Evolutionary conservation across 2,329 filamentous ascomycete genomes (phyloP).

Genomic region (Cryphonectria carpinicola): DNA sequence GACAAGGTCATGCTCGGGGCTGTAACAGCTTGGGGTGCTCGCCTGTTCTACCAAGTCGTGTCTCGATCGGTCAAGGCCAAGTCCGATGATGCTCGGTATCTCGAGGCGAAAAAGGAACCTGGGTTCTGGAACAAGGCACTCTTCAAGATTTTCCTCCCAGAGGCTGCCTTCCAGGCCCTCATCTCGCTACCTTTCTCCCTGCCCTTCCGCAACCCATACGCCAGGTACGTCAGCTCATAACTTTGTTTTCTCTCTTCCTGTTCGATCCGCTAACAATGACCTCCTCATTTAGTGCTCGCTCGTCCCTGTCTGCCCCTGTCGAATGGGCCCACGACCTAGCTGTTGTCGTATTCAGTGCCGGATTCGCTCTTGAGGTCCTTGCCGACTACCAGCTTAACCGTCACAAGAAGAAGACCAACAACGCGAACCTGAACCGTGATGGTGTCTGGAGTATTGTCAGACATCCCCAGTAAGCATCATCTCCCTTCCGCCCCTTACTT

Average conservation of each 20-base stretch:
- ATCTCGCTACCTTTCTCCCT: slow-evolving; percentile 61
- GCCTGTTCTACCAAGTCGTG: slow-evolving; percentile 59
- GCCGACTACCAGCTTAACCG: slow-evolving; percentile 60
- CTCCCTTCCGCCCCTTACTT: too few relatives aligned
- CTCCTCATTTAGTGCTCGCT: slow-evolving; percentile 15
- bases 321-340: slow-evolving; percentile 42
- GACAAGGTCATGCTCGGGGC: slow-evolving; percentile 60
- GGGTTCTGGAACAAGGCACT: slow-evolving; percentile 62
- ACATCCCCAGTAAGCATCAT: slow-evolving; percentile 60
- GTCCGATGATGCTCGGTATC: slow-evolving; percentile 61
- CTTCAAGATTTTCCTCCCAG: slow-evolving; percentile 58
- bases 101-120: slow-evolving; percentile 50
- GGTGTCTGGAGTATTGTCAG: slow-evolving; percentile 66
- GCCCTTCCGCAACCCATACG: slow-evolving; percentile 51
- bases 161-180: slow-evolving; percentile 59
- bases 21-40: slow-evolving; percentile 60
- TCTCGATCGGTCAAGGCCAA: slow-evolving; percentile 52
- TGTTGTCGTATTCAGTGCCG: slow-evolving; percentile 60
- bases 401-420: slow-evolving; percentile 50
- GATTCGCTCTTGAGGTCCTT: slow-evolving; percentile 58
- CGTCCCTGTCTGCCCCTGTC: slow-evolving; percentile 23
- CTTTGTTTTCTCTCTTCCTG: slow-evolving; percentile 35
- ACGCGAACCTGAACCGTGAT: slow-evolving; percentile 50
- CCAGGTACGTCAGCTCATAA: slow-evolving; percentile 40
- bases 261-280: slow-evolving; percentile 10